Conservation (phyloP, 2,329 filamentous ascomycete genomes). For the Trichoderma guizhouense region DNA sequence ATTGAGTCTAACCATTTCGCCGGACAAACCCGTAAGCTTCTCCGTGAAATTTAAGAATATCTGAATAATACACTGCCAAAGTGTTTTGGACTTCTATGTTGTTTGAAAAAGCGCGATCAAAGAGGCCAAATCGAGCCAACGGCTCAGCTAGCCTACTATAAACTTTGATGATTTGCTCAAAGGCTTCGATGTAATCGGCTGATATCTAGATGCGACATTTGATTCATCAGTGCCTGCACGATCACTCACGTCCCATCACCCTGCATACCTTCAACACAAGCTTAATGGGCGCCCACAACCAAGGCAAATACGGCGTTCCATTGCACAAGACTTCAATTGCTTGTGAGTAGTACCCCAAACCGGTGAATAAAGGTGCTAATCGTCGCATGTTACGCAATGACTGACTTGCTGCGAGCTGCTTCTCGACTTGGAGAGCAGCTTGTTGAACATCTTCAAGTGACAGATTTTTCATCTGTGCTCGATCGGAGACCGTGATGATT, state of each 20-base stretch:
- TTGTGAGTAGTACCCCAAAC: slow-evolving; percentile 23
- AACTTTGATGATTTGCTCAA: not conserved
- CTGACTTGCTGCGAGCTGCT: slow-evolving; percentile 35
- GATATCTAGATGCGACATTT: not conserved
- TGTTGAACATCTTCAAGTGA: slow-evolving; percentile 36
- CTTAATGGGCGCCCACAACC: slow-evolving; percentile 46
- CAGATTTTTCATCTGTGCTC: slow-evolving; percentile 19
- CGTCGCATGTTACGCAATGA: slow-evolving; percentile 43
- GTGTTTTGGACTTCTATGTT: slow-evolving; percentile 39
- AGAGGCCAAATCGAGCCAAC: slow-evolving; percentile 20
- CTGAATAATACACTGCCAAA: slow-evolving; percentile 42
- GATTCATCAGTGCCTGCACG: not conserved
- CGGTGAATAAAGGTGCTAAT: slow-evolving; percentile 40
- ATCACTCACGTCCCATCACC: not conserved
- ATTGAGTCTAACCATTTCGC: slow-evolving; percentile 25
- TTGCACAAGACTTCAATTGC: slow-evolving; percentile 43
- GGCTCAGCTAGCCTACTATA: not conserved
- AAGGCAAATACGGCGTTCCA: slow-evolving; percentile 44
- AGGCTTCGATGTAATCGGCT: not conserved
- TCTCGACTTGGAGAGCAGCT: slow-evolving; percentile 38
- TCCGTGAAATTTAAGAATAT: slow-evolving; percentile 49
- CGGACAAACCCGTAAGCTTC: slow-evolving; percentile 45
- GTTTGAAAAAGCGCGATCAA: slow-evolving; percentile 27
- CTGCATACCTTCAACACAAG: slow-evolving; percentile 20
- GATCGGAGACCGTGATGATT: not conserved